A percentile compares a stretch with the other conserved stretches of the same genome.
These are phyloP conservation scores for Umbellularia californica DNA, from an alignment of 164 flowering plant species.

Conservation along the genomic window DNA sequence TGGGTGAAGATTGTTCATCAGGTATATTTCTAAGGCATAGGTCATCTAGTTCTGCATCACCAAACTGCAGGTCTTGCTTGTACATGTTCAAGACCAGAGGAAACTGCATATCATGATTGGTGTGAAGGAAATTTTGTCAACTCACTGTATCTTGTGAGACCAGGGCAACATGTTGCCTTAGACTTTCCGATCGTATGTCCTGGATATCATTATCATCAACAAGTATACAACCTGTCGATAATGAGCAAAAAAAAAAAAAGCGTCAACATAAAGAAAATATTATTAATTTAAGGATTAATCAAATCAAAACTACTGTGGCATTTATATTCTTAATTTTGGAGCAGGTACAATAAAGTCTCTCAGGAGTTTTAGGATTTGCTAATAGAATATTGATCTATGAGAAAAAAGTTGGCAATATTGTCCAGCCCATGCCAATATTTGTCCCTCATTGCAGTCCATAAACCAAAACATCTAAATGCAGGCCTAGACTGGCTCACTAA, in stretches of 20 bases:
- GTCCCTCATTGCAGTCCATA: background rate
- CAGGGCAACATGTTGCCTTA: constrained; percentile 78
- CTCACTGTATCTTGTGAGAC: constrained; percentile 97
- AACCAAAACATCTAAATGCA: background rate
- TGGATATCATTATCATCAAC: constrained; percentile 60
- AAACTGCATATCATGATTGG: background rate
- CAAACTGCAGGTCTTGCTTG: background rate
- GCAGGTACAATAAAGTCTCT: background rate
- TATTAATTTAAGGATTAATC: background rate
- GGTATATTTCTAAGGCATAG: background rate
- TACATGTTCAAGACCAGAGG: background rate
- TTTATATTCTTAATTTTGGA: background rate
- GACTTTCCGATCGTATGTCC: constrained; percentile 45
- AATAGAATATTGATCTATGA: background rate
- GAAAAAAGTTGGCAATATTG: background rate
- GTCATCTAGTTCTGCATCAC: background rate
- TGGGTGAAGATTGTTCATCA: too few species aligned
- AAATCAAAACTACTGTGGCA: background rate
- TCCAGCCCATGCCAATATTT: background rate
- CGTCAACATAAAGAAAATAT: background rate
- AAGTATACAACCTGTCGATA: constrained; percentile 49
- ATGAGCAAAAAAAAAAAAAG: background rate
- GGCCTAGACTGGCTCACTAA: background rate
- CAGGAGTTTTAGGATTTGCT: constrained; percentile 1
- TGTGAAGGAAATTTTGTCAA: constrained; percentile 3